Evolutionary conservation across 1,139 yeast genomes (phyloP), one percentile per base, ranked within the genome.

Genomic region (Ogataea hybrid): DNA sequence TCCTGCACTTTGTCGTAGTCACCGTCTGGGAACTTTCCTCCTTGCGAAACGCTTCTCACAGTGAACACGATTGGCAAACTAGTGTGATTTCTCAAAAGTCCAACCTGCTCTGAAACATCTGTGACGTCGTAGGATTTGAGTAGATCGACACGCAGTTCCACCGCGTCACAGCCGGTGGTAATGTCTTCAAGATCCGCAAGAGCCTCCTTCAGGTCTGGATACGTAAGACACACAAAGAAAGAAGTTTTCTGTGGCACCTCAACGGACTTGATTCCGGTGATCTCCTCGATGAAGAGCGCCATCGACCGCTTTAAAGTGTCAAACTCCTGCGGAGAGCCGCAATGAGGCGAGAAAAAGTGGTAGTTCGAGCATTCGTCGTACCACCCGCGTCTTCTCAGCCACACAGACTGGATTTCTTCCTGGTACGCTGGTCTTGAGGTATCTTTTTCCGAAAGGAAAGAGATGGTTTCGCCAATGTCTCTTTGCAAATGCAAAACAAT

Each of bases 401-500:
- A 94, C 28, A 92, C 97, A 22, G 78, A 78, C 50, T 73, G 71
- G 52, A 90, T 82, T 57, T 89, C 97, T 51, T 79, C 84, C 11
- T 72, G 73, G 58, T 81, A 89, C 2, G 96, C 86, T 15, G 99
- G 98, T 58, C 99, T 78, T 1, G 89, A 74, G 43, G 86, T 79
- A 63, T 92, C 99, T 42, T 76, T 67, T 43, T 74, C 68, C 15
- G 75, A 70, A 54, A 92, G 73, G 64, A 87, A 89, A 6, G 73
- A 69, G 29, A 89, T 81, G 32, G 95, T 88, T 53, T 86, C 84
- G 44, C 81, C 83, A 50, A 90, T 75, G 56, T 87, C 87, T 55
- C 99, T 83, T 62, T 90, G 97, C 48, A 92, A 73, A 57, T 92
- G 97, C 46, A 92, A 70, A 7, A 92, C 97, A 51, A 86, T 75